Evolutionary conservation across 177 flowering plant species (phyloP), one percentile per base, ranked within the genome.

Genomic region (Vitis hybrid): DNA sequence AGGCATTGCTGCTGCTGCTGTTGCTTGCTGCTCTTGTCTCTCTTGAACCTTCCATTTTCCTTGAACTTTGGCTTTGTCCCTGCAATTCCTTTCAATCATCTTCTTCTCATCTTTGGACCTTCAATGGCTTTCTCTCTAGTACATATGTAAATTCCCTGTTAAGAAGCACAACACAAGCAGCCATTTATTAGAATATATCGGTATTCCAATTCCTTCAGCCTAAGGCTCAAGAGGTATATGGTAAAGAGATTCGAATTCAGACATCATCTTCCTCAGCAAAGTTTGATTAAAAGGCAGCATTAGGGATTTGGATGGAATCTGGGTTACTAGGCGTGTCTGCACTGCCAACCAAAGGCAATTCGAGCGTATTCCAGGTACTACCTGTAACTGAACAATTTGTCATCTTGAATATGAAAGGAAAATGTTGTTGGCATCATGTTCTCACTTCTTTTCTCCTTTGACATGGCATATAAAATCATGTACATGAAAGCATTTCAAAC

Each of bases 1-100:
- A 26, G 45, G 62, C 45, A 5, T 14, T 22, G 62, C 8, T 59
- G 67, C 62, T 18, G 62, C 8, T 59, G 67, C 62, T 18, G 62
- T 10, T 19, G 26, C 62, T 19, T 19, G 26, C 62, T 19, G 62
- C 62, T 18, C 16, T 45, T 50, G 55, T 16, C 52, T 16, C 53
- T 15, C 51, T 63, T 56, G 29, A 4, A 56, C 60, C 60, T 56
- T 56, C 29, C 29, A 20, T 60, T 22, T 22, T 22, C 29, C 39
- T 13, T 10, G 4, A 19, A 26, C 26, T 13, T 60, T 12, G 8
- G 39, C n/a, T 39, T 26, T 12, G 62, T 59, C 39, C 29, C 62
- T 60, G 12, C 31, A 60, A 18, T 26, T 60, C 15, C 15, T 60
- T 22, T 7, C 39, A 12, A 26, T 60, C 15, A 13, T 26, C 26